phyloP scores from a whole-genome alignment of 345 rosid genomes.

The Reutealis trisperma region DNA sequence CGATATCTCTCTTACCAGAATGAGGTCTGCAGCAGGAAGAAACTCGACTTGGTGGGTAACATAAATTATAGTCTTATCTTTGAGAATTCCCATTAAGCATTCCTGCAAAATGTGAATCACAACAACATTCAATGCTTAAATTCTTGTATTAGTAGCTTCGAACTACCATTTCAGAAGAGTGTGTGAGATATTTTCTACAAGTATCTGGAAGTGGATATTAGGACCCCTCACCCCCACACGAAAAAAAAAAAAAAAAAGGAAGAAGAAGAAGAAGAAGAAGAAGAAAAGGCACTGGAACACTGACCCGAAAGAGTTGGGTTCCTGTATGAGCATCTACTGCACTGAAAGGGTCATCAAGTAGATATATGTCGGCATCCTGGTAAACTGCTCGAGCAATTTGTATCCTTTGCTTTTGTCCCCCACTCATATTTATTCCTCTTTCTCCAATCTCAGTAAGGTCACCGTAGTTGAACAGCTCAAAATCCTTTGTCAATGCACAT shows the following conservation, averaged over 20 bases:
- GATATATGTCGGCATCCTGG: constrained; percentile 86
- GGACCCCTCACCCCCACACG: too few relatives aligned
- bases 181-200: not conserved
- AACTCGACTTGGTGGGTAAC: constrained; percentile 98
- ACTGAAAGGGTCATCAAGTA: constrained; percentile 94
- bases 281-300: not conserved
- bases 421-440: constrained; percentile 97
- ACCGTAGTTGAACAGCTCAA: constrained; percentile 72
- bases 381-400: constrained; percentile 93
- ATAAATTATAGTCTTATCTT: constrained; percentile 71
- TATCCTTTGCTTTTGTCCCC: constrained; percentile 95
- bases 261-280: too few relatives aligned
- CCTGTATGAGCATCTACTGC: constrained; percentile 99
- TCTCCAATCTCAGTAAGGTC: constrained; percentile 94
- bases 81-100: constrained; percentile 81
- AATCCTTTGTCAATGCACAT: constrained; percentile 79
- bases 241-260: too few relatives aligned
- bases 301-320: constrained; percentile 73
- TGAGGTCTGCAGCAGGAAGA: constrained; percentile 91
- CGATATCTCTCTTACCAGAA: constrained; percentile 59
- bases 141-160: not conserved
- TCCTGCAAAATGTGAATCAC: constrained; percentile 45
- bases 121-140: not conserved
- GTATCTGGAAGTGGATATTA: not conserved
- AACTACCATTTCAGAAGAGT: not conserved